Base-by-base conservation (phyloP, 495 filamentous ascomycete species). In the Delitschia confertaspora region DNA sequence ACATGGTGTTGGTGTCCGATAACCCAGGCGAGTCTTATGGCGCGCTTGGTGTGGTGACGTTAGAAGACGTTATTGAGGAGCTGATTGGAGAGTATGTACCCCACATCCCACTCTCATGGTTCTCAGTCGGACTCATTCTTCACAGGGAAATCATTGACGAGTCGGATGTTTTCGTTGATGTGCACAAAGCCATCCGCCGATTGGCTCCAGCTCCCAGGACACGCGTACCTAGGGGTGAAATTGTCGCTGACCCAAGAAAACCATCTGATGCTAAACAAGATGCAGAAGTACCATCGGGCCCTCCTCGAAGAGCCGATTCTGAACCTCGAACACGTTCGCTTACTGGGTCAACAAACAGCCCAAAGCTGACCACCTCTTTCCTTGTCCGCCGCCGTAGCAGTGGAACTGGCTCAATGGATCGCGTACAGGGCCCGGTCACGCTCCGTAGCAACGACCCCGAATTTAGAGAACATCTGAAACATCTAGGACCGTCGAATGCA, bases 11-110 rank as follows among this genome's bases (percentile, higher is more conserved):
- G 19, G 88, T 95, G 7, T 94, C 88, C 5, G 83, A 93, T 52
- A 79, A 71, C 45, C 91, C 91, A 2, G 87, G 91, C 9, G 82
- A 93, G 48, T 79, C 93, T 56, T 77, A 82, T 46, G 91, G 91
- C 26, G 86, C 88, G 1, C 66, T 95, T 11, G 91, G 91, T 17
- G 91, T 98, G 1, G 84, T 96, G 8, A 98, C 91, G 0, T 66
- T 98, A 2, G 91, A 98, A 63, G 91, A 98, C 66, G 93, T 96
- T 8, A 96, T 96, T 47, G 91, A 98, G 61, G 91, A 98, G 60
- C 68, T 98, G 25, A 96, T 98, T 61, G 91, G 93, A 61, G 91
- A 98, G 83, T 89, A 72, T 57, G 85, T 78, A 25, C 18, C 30
- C 13, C n/a, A 85, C 86, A 30, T 29, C n/a, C 6, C 27, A 18